phyloP scores from a whole-genome alignment of 2,329 filamentous ascomycete genomes.

The Penicillium sclerotigenum region DNA sequence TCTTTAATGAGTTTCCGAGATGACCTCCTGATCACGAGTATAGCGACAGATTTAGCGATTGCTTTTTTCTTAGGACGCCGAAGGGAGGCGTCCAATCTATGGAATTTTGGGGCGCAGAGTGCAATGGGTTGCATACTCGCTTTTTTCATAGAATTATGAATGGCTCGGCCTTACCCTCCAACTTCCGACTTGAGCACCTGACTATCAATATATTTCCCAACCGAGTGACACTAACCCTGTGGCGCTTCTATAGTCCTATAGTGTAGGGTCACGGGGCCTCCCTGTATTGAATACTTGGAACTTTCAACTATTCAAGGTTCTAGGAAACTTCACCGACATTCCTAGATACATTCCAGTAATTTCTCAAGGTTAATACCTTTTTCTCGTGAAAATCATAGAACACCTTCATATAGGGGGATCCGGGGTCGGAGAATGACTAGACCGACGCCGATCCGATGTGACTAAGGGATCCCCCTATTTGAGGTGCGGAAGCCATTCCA shows the following conservation, averaged over 20 bases:
- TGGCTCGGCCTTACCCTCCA: background rate
- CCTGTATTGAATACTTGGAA: background rate
- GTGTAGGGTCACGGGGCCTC: background rate
- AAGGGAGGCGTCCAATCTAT: background rate
- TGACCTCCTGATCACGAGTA: slow-evolving; percentile 18
- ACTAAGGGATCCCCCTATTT: no score
- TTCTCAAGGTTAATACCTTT: background rate
- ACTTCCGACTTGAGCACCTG: background rate
- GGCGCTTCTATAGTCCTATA: background rate
- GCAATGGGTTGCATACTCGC: background rate
- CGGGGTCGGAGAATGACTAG: background rate
- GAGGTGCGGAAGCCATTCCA: background rate
- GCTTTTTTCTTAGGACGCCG: slow-evolving; percentile 1
- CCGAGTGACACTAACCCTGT: background rate
- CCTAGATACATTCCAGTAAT: background rate
- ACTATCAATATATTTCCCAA: background rate
- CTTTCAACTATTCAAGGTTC: background rate
- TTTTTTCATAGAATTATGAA: slow-evolving; percentile 3
- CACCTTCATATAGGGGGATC: background rate
- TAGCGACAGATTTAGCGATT: slow-evolving; percentile 20
- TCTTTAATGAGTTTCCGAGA: slow-evolving; percentile 7
- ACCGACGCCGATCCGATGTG: slow-evolving; percentile 1
- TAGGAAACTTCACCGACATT: background rate
- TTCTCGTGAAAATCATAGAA: background rate
- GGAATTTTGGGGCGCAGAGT: background rate